These are phyloP conservation scores for Viridothelium virens DNA, from an alignment of 495 filamentous ascomycete species.

Conservation along the genomic window DNA sequence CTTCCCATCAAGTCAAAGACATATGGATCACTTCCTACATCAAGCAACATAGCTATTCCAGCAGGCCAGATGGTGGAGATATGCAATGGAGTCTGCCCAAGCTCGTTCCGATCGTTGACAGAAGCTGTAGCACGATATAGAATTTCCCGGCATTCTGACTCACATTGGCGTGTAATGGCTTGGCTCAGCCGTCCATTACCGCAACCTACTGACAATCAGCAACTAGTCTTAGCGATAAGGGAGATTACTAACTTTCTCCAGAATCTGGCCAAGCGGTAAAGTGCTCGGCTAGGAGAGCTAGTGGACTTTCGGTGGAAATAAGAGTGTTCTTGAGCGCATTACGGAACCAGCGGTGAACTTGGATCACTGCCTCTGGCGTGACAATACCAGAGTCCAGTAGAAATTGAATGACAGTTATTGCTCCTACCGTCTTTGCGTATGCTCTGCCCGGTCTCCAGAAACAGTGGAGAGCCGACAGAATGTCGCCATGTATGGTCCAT, in stretches of 20 bases:
- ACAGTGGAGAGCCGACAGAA: neutral
- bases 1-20: neutral
- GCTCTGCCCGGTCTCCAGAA: neutral
- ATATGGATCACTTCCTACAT: conserved; percentile 1
- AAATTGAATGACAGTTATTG: neutral
- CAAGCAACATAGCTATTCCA: neutral
- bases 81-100: neutral
- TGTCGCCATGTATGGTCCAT: neutral
- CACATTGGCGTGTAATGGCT: neutral
- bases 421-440: neutral
- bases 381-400: neutral
- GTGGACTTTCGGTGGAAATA: neutral
- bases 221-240: neutral
- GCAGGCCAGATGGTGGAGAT: neutral
- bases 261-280: neutral
- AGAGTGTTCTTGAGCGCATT: neutral
- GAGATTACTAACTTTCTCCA: neutral
- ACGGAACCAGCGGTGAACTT: neutral
- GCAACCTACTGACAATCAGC: neutral
- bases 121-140: neutral
- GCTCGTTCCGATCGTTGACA: neutral
- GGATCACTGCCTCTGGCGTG: neutral
- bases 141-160: neutral
- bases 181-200: conserved; percentile 1
- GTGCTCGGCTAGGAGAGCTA: too few relatives aligned